Evolutionary conservation across 2,329 filamentous ascomycete species (phyloP).

Genomic region (Xylaria sp.): DNA sequence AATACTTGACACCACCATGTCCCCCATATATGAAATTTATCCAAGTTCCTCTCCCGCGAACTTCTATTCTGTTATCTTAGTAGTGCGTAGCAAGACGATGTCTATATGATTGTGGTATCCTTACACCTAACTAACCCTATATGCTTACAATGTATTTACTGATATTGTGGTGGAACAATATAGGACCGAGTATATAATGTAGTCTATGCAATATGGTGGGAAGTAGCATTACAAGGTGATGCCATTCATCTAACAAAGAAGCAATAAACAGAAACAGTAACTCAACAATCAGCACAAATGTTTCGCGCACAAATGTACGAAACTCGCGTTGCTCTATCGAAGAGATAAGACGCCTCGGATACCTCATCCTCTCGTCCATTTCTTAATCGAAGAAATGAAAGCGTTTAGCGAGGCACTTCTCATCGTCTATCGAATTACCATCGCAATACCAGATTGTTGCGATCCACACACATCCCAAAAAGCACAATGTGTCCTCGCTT

Average conservation of each 20-base stretch:
- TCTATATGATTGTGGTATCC: background rate
- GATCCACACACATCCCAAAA: background rate
- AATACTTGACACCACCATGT: constrained; percentile 27
- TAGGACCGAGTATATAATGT: background rate
- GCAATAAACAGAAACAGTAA: background rate
- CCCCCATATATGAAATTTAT: background rate
- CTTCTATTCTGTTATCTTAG: background rate
- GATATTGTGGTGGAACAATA: background rate
- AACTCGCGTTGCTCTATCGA: background rate
- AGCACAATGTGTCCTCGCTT: background rate
- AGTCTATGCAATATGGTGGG: background rate
- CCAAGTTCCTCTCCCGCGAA: background rate
- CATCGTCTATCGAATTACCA: background rate
- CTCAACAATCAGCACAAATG: background rate
- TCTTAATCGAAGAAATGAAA: background rate
- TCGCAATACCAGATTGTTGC: background rate
- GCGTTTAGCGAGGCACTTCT: background rate
- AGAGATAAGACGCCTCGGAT: background rate
- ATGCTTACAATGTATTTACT: background rate
- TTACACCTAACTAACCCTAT: background rate
- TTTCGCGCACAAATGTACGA: too few relatives aligned
- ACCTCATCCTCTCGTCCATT: background rate
- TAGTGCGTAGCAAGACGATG: background rate
- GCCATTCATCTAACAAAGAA: too few relatives aligned
- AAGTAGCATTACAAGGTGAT: too few relatives aligned